A percentile compares a stretch with the other conserved stretches of the same genome.
Conservation (phyloP, 768 basidiomycete species). For the Podaxis sp. region DNA sequence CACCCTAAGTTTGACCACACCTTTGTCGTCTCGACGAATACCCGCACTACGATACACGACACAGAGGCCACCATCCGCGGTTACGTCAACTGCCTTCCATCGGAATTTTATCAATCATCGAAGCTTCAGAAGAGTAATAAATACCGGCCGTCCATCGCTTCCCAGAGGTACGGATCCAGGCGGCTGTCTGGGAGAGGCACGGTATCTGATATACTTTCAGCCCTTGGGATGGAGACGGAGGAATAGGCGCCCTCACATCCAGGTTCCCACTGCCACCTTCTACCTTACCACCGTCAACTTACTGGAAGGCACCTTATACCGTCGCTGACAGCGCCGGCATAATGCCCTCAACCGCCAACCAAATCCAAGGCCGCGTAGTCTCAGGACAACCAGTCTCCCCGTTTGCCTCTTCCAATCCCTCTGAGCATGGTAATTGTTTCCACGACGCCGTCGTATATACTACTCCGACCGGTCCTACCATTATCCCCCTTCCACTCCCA, state of each 20-base stretch:
- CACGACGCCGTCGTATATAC: not conserved
- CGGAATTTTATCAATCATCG: not conserved
- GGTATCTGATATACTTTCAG: not conserved
- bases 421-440: not conserved
- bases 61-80: conserved; percentile 1
- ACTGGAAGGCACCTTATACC: not conserved
- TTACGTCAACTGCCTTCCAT: not conserved
- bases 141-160: not conserved
- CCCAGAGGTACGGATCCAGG: not conserved
- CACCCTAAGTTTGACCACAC: not conserved
- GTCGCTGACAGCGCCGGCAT: not conserved
- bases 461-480: not conserved
- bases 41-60: not conserved
- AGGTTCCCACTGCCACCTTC: not conserved
- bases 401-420: not conserved
- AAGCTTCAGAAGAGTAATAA: not conserved
- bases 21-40: not conserved
- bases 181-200: not conserved
- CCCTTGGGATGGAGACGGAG: not conserved
- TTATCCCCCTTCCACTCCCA: not conserved
- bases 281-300: not conserved
- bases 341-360: not conserved
- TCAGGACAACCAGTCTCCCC: not conserved
- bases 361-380: not conserved
- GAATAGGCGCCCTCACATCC: not conserved